Conservation (phyloP, 306 rosid genomes). For the Lablab purpureus region DNA sequence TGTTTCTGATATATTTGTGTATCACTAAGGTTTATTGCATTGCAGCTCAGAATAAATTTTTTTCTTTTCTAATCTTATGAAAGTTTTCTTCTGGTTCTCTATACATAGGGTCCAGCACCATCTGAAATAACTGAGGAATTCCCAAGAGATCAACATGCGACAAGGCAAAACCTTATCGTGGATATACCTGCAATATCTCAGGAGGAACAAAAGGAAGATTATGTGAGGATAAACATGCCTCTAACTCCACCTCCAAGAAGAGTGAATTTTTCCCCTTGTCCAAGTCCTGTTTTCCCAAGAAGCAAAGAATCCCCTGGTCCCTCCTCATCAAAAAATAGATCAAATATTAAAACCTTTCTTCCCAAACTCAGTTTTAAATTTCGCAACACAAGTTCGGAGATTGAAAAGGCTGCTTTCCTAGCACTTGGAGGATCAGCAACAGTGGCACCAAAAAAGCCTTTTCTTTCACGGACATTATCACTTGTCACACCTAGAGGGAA, state of each 20-base stretch:
- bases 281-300: conserved; percentile 56
- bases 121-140: conserved; percentile 73
- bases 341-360: conserved; percentile 56
- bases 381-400: conserved; percentile 56
- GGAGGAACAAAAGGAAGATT: conserved; percentile 61
- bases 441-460: conserved; percentile 54
- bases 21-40: conserved; percentile 21
- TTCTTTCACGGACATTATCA: conserved; percentile 68
- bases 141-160: conserved; percentile 47
- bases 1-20: conserved; percentile 41
- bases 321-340: conserved; percentile 54
- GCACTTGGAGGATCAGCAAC: conserved; percentile 58
- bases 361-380: conserved; percentile 70
- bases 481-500: conserved; percentile 56
- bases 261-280: conserved; percentile 67
- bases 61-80: background rate
- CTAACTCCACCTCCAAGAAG: conserved; percentile 70
- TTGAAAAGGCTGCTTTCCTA: conserved; percentile 66
- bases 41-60: background rate
- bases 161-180: conserved; percentile 53
- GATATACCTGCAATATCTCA: conserved; percentile 54
- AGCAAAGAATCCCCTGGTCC: conserved; percentile 58
- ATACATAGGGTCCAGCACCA: conserved; percentile 53
- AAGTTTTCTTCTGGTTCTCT: conserved; percentile 19
- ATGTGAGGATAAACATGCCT: conserved; percentile 62